Conservation (phyloP, 495 filamentous ascomycete species). For the Trichoderma asperelloides region DNA sequence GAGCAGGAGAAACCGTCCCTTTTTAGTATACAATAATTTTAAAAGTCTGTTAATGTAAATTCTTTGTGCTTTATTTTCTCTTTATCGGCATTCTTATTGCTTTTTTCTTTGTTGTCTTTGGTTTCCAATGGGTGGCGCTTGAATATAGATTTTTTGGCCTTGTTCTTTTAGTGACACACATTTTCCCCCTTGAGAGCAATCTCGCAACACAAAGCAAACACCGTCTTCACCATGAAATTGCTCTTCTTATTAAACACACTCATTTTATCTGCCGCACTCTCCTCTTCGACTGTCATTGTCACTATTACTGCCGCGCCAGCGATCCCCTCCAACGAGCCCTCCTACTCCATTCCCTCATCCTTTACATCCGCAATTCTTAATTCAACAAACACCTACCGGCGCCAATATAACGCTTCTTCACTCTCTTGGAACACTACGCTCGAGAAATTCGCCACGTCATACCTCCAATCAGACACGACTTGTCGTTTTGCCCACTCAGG, state of each 20-base stretch:
- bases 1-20: neutral
- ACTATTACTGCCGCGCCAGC: constrained; percentile 21
- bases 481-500: constrained; percentile 58
- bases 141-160: neutral
- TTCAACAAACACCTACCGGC: constrained; percentile 59
- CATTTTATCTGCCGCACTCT: neutral
- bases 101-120: neutral
- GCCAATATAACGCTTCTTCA: constrained; percentile 49
- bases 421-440: constrained; percentile 61
- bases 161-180: neutral
- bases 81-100: neutral
- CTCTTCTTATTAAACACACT: neutral
- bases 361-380: constrained; percentile 55
- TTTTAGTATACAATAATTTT: neutral
- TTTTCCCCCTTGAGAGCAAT: neutral
- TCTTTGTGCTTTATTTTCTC: neutral
- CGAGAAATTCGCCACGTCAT: constrained; percentile 39
- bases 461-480: constrained; percentile 20
- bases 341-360: constrained; percentile 36
- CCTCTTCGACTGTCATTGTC: constrained; percentile 8
- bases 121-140: neutral
- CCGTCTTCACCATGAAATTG: neutral
- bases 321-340: constrained; percentile 23
- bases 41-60: neutral
- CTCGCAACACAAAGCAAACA: neutral